Conservation (phyloP, 2,329 filamentous ascomycete species). For the Nectriaceae sp. region DNA sequence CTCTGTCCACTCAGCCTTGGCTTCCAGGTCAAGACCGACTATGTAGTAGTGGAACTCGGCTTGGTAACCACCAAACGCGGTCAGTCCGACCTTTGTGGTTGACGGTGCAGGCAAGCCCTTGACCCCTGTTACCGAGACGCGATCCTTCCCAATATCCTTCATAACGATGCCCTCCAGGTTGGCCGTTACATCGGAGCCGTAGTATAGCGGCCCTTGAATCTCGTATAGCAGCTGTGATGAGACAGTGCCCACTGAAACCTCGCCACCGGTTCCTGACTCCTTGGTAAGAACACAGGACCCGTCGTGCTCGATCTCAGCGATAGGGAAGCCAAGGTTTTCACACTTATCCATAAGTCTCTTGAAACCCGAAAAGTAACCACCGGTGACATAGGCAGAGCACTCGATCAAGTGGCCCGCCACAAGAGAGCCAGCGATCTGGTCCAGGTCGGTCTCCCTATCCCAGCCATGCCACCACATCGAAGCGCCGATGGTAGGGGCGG, state of each 20-base stretch:
- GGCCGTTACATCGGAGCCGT: slow-evolving; percentile 43
- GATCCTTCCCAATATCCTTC: slow-evolving; percentile 42
- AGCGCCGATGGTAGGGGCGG: slow-evolving; percentile 52
- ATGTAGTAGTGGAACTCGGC: slow-evolving; percentile 45
- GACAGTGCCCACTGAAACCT: slow-evolving; percentile 33
- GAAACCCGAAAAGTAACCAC: slow-evolving; percentile 53
- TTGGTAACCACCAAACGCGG: slow-evolving; percentile 43
- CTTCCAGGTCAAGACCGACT: slow-evolving; percentile 41
- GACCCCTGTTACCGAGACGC: slow-evolving; percentile 25
- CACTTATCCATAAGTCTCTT: slow-evolving; percentile 24
- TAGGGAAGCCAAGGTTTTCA: slow-evolving; percentile 31
- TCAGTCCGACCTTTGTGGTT: slow-evolving; percentile 36
- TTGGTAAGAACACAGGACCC: slow-evolving; percentile 36
- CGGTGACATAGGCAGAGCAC: slow-evolving; percentile 53
- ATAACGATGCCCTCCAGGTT: slow-evolving; percentile 42
- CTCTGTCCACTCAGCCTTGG: slow-evolving; percentile 33
- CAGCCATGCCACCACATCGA: slow-evolving; percentile 57
- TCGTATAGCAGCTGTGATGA: slow-evolving; percentile 41
- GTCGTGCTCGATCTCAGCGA: slow-evolving; percentile 33
- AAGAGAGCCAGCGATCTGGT: slow-evolving; percentile 48
- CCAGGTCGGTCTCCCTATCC: slow-evolving; percentile 43
- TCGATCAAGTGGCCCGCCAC: slow-evolving; percentile 54
- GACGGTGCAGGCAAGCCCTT: slow-evolving; percentile 22
- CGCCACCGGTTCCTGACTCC: slow-evolving; percentile 33
- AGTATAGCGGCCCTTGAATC: slow-evolving; percentile 40